Conservation (phyloP, 768 basidiomycete genomes). For the Pisolithus albus region DNA sequence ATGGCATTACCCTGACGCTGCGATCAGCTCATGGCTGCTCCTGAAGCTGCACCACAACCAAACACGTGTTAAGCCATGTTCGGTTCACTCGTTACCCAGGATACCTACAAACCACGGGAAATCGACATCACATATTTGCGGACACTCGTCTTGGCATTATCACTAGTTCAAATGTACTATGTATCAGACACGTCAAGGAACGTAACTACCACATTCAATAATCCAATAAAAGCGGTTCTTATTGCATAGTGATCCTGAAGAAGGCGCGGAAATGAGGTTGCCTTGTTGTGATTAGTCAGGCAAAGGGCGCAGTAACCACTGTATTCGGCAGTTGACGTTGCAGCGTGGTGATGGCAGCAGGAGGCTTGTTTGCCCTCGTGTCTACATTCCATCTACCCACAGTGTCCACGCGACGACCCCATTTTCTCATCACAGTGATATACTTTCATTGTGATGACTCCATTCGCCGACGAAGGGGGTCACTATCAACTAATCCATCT, state of each 20-base stretch:
- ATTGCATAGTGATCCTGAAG: no score
- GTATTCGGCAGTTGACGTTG: not conserved
- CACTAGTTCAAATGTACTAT: no score
- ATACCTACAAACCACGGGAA: no score
- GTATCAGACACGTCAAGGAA: no score
- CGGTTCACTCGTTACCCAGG: not conserved
- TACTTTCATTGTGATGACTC: not conserved
- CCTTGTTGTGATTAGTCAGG: not conserved
- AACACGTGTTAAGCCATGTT: slow-evolving; percentile 21
- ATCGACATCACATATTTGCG: no score
- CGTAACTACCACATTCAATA: no score
- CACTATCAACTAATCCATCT: not conserved
- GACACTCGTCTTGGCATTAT: no score
- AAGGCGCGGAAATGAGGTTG: not conserved
- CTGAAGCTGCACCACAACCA: slow-evolving; percentile 35
- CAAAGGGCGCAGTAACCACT: not conserved
- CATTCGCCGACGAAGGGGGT: not conserved
- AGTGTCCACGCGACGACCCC: not conserved
- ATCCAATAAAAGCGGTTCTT: no score
- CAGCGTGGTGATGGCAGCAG: not conserved
- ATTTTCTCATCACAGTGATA: not conserved
- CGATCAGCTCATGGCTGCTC: slow-evolving; percentile 54
- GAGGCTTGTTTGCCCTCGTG: not conserved
- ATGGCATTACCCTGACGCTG: slow-evolving; percentile 8
- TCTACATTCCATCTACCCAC: not conserved